Base-by-base conservation (phyloP, 83 land plant species). In the Picea engelmannii region DNA sequence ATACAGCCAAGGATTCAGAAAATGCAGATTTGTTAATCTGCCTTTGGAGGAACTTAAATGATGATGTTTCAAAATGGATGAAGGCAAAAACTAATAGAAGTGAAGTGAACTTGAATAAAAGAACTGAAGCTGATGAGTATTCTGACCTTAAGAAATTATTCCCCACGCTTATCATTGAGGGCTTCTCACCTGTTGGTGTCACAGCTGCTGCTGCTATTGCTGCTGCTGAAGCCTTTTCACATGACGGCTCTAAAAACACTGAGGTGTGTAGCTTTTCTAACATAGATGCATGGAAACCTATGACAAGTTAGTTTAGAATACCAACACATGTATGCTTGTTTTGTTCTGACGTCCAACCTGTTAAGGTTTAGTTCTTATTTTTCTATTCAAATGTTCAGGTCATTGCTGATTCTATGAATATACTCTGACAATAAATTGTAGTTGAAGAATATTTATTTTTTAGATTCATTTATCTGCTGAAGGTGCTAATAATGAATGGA, bases 191-290 rank as follows among this genome's bases (percentile, higher is more conserved):
- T 66, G 84, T 61, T n/a, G 62, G 70, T n/a, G 80, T 78, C 60
- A 78, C 81, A 49, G 66, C 82, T 38, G 84, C 82, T 7, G 81
- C 81, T 49, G 80, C 81, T 17, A 59, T 79, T 44, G 84, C 84
- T 79, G 81, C 81, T 80, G 84, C 84, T 40, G 81, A 83, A 63
- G 84, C 82, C 9, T 63, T 78, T 83, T 82, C 82, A 20, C 66
- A 67, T 13, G 81, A 55, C 5, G 82, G 58, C 17, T 65, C 62
- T 21, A 27, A 62, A 59, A 59, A 62, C 55, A 62, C 65, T 17
- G 79, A 78, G 16, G 79, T 78, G 59, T 18, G 79, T 78, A 25
- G 69, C n/a, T 62, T 38, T 62, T 63, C 63, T 44, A 63, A 63
- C 76, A 11, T 27, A 24, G 13, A 40, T 71, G 12, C 42, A 8